phyloP scores from a whole-genome alignment of 345 rosid genomes.

The Boechera stricta region DNA sequence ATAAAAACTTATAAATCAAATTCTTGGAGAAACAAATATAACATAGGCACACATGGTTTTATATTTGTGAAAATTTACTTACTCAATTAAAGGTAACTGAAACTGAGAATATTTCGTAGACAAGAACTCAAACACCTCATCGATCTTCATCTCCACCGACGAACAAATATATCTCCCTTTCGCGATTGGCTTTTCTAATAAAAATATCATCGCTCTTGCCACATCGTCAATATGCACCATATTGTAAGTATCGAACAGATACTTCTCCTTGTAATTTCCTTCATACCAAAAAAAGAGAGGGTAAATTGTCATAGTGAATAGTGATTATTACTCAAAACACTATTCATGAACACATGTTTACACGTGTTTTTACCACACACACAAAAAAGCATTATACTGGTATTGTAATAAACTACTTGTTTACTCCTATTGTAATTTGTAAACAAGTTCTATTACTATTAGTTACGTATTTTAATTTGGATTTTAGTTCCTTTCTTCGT shows the following conservation, averaged over 20 bases:
- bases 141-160: constrained; percentile 45
- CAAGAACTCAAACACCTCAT: constrained; percentile 47
- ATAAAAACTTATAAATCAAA: not conserved
- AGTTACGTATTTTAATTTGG: not conserved
- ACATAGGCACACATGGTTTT: not conserved
- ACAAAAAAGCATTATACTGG: no score
- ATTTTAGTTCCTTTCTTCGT: not conserved
- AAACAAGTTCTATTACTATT: no score
- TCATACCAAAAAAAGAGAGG: not conserved
- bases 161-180: constrained; percentile 67
- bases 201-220: constrained; percentile 58
- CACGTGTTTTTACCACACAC: not conserved
- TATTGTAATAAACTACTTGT: no score
- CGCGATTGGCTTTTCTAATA: constrained; percentile 54
- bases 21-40: not conserved
- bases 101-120: constrained; percentile 53
- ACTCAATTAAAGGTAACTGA: constrained; percentile 52
- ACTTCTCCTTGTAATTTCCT: constrained; percentile 40
- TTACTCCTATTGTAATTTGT: not conserved
- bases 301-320: not conserved
- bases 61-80: constrained; percentile 32
- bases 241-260: constrained; percentile 36
- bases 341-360: not conserved
- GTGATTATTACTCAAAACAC: constrained; percentile 5
- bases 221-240: constrained; percentile 64